Evolutionary conservation across 768 basidiomycete species (phyloP), one percentile per base, ranked within the genome.

Genomic region (Kwoniella europaea): DNA sequence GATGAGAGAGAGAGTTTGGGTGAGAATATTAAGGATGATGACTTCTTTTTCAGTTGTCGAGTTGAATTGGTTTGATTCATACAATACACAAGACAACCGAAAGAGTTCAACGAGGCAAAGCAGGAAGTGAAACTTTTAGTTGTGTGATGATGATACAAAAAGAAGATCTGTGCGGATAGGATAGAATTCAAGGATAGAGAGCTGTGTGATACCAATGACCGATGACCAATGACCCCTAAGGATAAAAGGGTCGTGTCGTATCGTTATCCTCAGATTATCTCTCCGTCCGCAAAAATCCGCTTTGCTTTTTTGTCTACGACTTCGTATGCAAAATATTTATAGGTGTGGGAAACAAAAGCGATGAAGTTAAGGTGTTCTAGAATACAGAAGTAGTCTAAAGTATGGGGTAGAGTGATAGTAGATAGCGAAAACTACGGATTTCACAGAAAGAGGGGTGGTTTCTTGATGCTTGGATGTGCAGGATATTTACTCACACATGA

Each of bases 131-230:
- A 63, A 15, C 4, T 27, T 46, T 12, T 13, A 52, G 46, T 13
- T 24, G 16, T 13, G 27, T 20, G 44, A 18, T 10, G 15, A 55
- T 22, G 20, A 22, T 20, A 55, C 12, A n/a, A 9, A 29, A 50
- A 41, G 60, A 52, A 41, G 62, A 63, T 63, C 62, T 63, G 62
- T 63, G 62, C 62, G 62, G 43, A 29, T 60, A 12, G 27, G 24
- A 44, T n/a, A n/a, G 20, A 5, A 41, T n/a, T n/a, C 10, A 29
- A 52, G 43, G 60, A 63, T 22, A 43, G 44, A 52, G 54, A 55
- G 54, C n/a, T n/a, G 54, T 20, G n/a, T n/a, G 54, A 55, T 55
- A n/a, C 3, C 46, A 50, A 50, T 18, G 13, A 50, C 46, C 18
- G 4, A 18, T 50, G 35, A 50, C 46, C 4, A 6, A 6, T 50